Evolutionary conservation across 2,329 filamentous ascomycete species (phyloP).

Genomic region (Trichothecium sympodiale): DNA sequence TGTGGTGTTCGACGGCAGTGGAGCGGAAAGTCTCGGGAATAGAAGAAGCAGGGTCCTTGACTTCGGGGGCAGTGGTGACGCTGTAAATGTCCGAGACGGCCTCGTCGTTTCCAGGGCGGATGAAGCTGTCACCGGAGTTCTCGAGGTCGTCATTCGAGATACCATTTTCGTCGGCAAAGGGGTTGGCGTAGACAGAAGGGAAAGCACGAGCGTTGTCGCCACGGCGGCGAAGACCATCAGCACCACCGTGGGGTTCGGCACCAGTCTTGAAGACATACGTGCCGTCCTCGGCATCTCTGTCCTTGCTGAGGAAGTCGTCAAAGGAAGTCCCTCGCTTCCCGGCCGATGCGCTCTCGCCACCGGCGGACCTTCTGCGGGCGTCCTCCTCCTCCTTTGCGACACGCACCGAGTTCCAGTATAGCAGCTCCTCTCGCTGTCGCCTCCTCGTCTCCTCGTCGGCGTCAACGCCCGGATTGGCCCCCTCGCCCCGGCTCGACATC

Average conservation of each 20-base stretch:
- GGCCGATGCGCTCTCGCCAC: neutral
- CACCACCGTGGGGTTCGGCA: slow-evolving; percentile 27
- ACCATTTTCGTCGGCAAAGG: slow-evolving; percentile 46
- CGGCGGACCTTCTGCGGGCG: neutral
- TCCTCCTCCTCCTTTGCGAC: slow-evolving; percentile 33
- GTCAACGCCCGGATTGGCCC: slow-evolving; percentile 38
- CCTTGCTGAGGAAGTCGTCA: slow-evolving; percentile 46
- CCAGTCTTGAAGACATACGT: slow-evolving; percentile 49
- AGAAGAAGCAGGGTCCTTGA: slow-evolving; percentile 8
- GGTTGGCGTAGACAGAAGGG: slow-evolving; percentile 40
- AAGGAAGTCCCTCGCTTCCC: slow-evolving; percentile 32
- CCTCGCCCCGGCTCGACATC: slow-evolving; percentile 32
- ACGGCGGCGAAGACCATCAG: slow-evolving; percentile 36
- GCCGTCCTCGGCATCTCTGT: slow-evolving; percentile 39
- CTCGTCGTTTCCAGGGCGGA: slow-evolving; percentile 35
- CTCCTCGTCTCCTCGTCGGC: slow-evolving; percentile 51
- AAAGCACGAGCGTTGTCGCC: slow-evolving; percentile 34
- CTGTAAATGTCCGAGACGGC: slow-evolving; percentile 44
- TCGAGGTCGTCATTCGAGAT: slow-evolving; percentile 37
- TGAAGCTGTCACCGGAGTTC: slow-evolving; percentile 25
- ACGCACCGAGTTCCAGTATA: slow-evolving; percentile 53
- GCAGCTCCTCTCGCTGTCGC: slow-evolving; percentile 51
- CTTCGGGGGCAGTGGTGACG: slow-evolving; percentile 26
- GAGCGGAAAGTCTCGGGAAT: too few relatives aligned
- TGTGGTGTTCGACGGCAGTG: slow-evolving; percentile 16